These are phyloP conservation scores for Carpinus fangiana DNA, from an alignment of 306 rosid genomes.

Conservation along the genomic window DNA sequence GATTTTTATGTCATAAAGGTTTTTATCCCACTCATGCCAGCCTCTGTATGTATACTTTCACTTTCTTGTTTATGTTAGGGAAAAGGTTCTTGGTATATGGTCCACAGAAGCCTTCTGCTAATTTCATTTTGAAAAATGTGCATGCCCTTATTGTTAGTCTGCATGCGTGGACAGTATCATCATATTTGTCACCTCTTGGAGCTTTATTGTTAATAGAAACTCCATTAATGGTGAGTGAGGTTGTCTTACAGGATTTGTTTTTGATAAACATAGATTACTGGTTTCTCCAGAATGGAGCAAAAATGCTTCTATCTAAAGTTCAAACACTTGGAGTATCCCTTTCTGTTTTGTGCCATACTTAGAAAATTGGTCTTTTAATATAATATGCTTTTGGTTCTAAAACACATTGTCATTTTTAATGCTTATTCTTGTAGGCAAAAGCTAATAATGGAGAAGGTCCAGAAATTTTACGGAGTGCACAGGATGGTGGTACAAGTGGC, in stretches of 20 bases:
- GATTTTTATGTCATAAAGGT: not conserved
- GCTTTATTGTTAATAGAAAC: not conserved
- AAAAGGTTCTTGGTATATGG: not conserved
- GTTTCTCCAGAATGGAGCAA: not conserved
- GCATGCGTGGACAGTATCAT: not conserved
- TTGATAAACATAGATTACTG: not conserved
- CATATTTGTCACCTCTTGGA: not conserved
- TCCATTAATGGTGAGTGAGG: not conserved
- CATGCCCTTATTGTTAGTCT: not conserved
- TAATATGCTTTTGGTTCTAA: not conserved
- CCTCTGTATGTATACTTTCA: not conserved
- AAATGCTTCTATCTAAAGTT: not conserved
- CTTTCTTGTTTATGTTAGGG: conserved; percentile 5
- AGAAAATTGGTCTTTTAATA: not conserved
- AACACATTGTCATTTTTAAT: not conserved
- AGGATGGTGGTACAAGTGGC: conserved; percentile 79
- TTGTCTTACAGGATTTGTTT: not conserved
- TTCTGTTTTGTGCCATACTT: not conserved
- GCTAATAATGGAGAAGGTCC: conserved; percentile 99
- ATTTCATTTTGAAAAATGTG: not conserved
- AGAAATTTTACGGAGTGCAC: conserved; percentile 75
- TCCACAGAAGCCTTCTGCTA: not conserved
- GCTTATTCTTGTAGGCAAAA: conserved; percentile 67
- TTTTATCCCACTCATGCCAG: not conserved
- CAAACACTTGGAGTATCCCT: conserved; percentile 2